These are phyloP conservation scores for Cytospora paraplurivora DNA, from an alignment of 2,329 filamentous ascomycete genomes.

Conservation along the genomic window DNA sequence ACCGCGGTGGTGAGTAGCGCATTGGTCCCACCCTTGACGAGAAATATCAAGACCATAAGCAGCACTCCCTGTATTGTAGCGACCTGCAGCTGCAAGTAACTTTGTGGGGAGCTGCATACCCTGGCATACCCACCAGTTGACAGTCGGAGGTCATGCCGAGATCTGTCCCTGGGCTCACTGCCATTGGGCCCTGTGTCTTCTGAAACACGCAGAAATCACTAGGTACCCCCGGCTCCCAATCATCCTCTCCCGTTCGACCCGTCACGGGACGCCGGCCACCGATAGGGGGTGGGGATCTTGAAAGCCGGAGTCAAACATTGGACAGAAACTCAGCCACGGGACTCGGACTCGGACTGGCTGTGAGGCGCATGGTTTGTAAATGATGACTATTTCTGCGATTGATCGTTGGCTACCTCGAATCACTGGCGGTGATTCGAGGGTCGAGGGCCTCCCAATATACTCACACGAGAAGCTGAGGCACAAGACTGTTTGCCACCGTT, in stretches of 20 bases:
- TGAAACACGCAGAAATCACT: slow-evolving; percentile 16
- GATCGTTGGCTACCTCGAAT: neutral
- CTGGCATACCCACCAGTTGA: neutral
- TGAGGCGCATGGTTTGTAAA: neutral
- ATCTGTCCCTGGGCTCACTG: slow-evolving; percentile 14
- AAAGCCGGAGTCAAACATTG: slow-evolving; percentile 4
- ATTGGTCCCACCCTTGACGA: too few species aligned
- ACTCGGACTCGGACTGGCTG: neutral
- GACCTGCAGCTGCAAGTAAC: slow-evolving; percentile 14
- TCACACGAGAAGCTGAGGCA: too few species aligned
- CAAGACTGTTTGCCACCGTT: neutral
- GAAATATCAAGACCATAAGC: neutral
- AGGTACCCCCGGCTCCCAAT: slow-evolving; percentile 21
- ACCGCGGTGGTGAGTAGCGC: neutral
- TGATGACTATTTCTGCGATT: slow-evolving; percentile 5
- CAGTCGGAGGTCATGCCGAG: slow-evolving; percentile 19
- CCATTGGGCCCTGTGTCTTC: slow-evolving; percentile 17
- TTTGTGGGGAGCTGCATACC: slow-evolving; percentile 16
- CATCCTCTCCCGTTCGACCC: slow-evolving; percentile 16
- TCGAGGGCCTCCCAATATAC: too few species aligned
- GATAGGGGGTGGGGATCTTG: neutral
- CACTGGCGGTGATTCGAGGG: neutral
- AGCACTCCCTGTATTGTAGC: neutral
- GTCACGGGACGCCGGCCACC: slow-evolving; percentile 17
- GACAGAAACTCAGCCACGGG: slow-evolving; percentile 14